phyloP scores from a whole-genome alignment of 768 basidiomycete species.

The Candolleomyces efflorescens region DNA sequence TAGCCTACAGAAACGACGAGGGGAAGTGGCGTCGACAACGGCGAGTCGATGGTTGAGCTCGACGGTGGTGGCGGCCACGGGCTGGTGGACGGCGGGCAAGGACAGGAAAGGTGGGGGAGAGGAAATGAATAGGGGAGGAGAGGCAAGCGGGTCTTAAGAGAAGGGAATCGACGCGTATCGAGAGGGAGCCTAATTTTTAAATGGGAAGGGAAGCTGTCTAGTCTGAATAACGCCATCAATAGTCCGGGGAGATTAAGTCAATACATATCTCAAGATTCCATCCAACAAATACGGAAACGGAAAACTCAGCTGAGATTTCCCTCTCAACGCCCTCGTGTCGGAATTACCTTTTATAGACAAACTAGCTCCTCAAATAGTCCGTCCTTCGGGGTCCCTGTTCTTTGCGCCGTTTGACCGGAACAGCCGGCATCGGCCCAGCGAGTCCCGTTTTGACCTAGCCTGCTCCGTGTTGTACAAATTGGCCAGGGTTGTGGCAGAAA shows the following conservation, averaged over 20 bases:
- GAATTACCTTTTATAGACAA: constrained; percentile 10
- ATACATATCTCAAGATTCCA: constrained; percentile 7
- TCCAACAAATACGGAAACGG: constrained; percentile 6
- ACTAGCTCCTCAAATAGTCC: constrained; percentile 4
- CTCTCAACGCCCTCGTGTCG: constrained; percentile 4
- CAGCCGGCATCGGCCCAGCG: constrained; percentile 5
- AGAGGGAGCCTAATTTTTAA: constrained; percentile 10
- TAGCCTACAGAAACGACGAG: neutral
- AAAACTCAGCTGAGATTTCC: constrained; percentile 6
- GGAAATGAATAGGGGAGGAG: constrained; percentile 7
- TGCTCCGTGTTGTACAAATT: neutral
- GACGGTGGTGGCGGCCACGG: constrained; percentile 10
- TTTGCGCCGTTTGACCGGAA: constrained; percentile 2
- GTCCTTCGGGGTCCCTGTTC: neutral
- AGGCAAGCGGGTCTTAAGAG: constrained; percentile 9
- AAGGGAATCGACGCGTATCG: constrained; percentile 11
- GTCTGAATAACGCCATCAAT: constrained; percentile 5
- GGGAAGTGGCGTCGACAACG: neutral
- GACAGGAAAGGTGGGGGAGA: constrained; percentile 2
- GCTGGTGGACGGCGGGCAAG: neutral
- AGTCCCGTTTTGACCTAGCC: neutral
- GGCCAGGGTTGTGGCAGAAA: too few relatives aligned
- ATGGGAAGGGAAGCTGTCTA: constrained; percentile 9
- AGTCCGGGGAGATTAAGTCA: constrained; percentile 7
- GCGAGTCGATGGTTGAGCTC: constrained; percentile 4